phyloP scores from a whole-genome alignment of 2,329 filamentous ascomycete species.

The Hirsutella rhossiliensis region DNA sequence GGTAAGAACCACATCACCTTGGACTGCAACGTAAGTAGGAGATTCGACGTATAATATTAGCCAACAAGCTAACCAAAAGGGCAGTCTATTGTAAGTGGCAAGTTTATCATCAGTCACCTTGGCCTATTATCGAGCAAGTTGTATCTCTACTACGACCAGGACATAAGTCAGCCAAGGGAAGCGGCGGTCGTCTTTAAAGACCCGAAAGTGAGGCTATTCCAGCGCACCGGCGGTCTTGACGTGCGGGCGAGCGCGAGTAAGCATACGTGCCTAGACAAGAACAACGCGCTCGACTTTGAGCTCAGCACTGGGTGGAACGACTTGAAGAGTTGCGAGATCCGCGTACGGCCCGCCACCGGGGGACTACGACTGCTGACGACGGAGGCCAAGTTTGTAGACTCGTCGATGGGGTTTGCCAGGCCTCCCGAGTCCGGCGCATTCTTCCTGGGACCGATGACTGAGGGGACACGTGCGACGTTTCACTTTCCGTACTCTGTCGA shows the following conservation, averaged over 20 bases:
- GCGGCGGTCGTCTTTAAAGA: conserved; percentile 41
- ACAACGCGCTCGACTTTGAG: conserved; percentile 64
- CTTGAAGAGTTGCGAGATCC: conserved; percentile 44
- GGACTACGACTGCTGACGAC: conserved; percentile 51
- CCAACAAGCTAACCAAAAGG: conserved; percentile 14
- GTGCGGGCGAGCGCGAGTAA: conserved; percentile 54
- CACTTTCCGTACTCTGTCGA: conserved; percentile 76
- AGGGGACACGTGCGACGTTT: conserved; percentile 40
- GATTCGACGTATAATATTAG: not conserved
- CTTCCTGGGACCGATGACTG: conserved; percentile 32
- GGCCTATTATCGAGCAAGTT: conserved; percentile 53
- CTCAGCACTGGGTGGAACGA: conserved; percentile 66
- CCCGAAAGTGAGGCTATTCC: conserved; percentile 60
- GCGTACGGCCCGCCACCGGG: conserved; percentile 52
- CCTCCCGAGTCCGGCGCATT: conserved; percentile 42
- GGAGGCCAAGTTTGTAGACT: conserved; percentile 39
- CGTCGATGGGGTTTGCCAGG: conserved; percentile 29
- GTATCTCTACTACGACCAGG: conserved; percentile 51
- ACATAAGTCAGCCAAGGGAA: conserved; percentile 33
- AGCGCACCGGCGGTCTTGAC: conserved; percentile 55
- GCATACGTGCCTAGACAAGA: conserved; percentile 66
- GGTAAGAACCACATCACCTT: conserved; percentile 33
- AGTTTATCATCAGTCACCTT: conserved; percentile 64
- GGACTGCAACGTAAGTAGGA: conserved; percentile 17
- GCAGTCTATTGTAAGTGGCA: conserved; percentile 55